Evolutionary conservation across 345 rosid species (phyloP).

Genomic region (Aquilaria malaccensis): DNA sequence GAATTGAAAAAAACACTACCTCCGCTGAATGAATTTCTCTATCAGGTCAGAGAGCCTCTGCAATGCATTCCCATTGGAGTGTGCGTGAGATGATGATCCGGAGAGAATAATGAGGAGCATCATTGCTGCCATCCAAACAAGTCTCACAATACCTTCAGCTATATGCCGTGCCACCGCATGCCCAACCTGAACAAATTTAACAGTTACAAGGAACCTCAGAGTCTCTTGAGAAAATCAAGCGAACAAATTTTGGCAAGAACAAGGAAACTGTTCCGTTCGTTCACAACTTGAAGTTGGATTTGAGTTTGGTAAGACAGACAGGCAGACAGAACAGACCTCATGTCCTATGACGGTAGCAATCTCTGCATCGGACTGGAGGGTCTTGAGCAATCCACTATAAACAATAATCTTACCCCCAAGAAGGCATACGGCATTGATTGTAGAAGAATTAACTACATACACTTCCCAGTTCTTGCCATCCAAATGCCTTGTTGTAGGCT

Average conservation of each 20-base stretch:
- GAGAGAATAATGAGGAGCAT: no score
- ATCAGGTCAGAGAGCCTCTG: no score
- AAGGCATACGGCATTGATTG: not conserved
- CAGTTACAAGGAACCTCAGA: not conserved
- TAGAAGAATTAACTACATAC: not conserved
- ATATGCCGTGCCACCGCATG: conserved; percentile 31
- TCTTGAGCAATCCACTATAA: not conserved
- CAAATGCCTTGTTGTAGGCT: not conserved
- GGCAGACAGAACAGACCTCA: conserved; percentile 13
- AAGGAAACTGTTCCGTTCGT: no score
- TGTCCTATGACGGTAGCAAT: conserved; percentile 31
- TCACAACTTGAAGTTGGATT: no score
- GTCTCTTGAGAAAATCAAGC: not conserved
- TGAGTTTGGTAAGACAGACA: not conserved
- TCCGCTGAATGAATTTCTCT: no score
- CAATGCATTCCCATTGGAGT: no score
- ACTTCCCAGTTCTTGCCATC: conserved; percentile 1
- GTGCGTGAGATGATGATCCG: no score
- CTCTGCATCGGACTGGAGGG: conserved; percentile 18
- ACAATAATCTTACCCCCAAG: not conserved
- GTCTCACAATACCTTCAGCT: conserved; percentile 10
- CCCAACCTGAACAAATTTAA: conserved; percentile 17
- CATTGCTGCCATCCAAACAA: not conserved
- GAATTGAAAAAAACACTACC: no score
- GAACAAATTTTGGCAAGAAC: not conserved